Base-by-base conservation (phyloP, 345 rosid species). In the Crucihimalaya himalaica region DNA sequence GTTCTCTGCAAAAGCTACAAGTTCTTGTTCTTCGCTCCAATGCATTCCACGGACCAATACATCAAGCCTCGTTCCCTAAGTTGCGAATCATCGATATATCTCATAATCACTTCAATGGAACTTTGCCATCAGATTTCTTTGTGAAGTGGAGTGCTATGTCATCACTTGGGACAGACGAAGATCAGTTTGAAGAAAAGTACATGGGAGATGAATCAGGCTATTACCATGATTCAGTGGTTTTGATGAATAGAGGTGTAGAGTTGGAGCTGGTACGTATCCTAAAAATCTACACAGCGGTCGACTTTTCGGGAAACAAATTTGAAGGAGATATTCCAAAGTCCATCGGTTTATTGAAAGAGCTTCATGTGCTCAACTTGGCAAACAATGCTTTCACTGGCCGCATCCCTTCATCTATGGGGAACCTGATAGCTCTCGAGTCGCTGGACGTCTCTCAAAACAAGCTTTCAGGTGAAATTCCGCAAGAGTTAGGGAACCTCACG, bases 1-100 rank as follows among this genome's bases (percentile, higher is more conserved):
- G 58, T 66, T 72, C 37, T 10, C 5, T 72, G 13, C 35, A 75
- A 2, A 19, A 9, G 9, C 54, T 84, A 27, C 82, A 75, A 10
- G 79, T 81, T 54, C 80, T 86, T 8, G 79, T 80, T 53, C 4
- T 84, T 16, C 83, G 86, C 16, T 63, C 77, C 1, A 84, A 86
- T 59, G 23, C 25, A 2, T 85, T 87, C 46, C 11, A 66, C 0
- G 16, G 13, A 0, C 5, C 0, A 2, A 2, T 16, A 4, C 18
- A 25, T 2, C 15, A 19, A 46, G 9, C 21, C 6, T 1, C 25
- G 25, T 64, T 85, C 80, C 40, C 54, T 3, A 34, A 4, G 55
- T 31, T 64, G 42, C 18, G 52, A 23, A 39, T 62, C n/a, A 40
- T 40, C 2, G 45, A 40, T 6, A 40, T 40, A 40, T 40, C 45